Percentiles rank a stretch among this genome's conserved stretches.
Conservation (phyloP, 768 basidiomycete species). For the Pleurotus ostreatus region DNA sequence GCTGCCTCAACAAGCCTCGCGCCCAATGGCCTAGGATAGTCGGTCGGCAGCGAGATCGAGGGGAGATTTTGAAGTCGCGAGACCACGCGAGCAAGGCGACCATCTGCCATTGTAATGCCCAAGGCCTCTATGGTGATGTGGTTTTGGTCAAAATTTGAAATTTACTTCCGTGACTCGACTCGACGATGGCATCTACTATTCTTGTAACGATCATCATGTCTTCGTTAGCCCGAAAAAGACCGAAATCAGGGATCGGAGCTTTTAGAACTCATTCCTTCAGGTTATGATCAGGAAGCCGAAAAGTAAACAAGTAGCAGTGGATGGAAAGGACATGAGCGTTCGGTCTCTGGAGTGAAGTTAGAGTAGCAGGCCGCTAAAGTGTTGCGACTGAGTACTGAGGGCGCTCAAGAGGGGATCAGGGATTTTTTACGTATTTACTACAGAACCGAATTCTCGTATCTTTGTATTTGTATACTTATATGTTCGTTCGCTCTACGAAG, state of each 20-base stretch:
- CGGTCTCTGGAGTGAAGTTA: too few species aligned
- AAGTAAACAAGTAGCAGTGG: too few species aligned
- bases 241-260: not conserved
- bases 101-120: conserved; percentile 30
- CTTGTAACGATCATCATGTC: not conserved
- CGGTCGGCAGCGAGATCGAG: conserved; percentile 89
- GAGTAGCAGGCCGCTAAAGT: too few species aligned
- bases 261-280: too few species aligned
- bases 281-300: too few species aligned
- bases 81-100: conserved; percentile 52
- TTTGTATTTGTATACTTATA: too few species aligned
- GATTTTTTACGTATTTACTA: too few species aligned
- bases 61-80: conserved; percentile 76
- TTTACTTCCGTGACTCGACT: not conserved
- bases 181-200: not conserved
- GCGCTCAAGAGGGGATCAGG: too few species aligned
- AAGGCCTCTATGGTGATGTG: not conserved
- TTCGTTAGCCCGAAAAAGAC: not conserved
- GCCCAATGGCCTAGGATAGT: conserved; percentile 83
- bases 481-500: not conserved
- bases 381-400: too few species aligned
- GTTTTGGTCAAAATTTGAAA: not conserved
- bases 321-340: too few species aligned
- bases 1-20: conserved; percentile 82
- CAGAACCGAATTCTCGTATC: too few species aligned